phyloP scores from a whole-genome alignment of 345 rosid genomes.

The Noccaea bulbosa region DNA sequence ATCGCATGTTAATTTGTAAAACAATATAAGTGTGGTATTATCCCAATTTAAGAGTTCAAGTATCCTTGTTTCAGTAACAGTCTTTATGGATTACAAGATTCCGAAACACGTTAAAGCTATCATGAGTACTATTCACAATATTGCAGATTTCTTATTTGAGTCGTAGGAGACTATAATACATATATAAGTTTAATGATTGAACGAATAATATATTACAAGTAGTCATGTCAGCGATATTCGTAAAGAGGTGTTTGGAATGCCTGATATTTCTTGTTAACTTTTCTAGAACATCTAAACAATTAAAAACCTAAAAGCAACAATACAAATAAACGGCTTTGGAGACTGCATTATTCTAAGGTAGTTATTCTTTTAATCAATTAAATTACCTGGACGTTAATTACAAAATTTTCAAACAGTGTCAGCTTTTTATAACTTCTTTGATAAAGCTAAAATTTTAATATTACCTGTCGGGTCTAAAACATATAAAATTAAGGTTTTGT shows the following conservation, averaged over 20 bases:
- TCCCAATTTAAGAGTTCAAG: background rate
- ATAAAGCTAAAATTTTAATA: conserved; percentile 12
- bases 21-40: too few species aligned
- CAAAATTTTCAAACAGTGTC: conserved; percentile 26
- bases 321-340: conserved; percentile 19
- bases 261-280: background rate
- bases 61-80: background rate
- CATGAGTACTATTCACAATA: background rate
- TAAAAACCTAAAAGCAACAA: conserved; percentile 1
- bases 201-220: background rate
- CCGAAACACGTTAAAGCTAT: background rate
- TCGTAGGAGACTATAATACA: background rate
- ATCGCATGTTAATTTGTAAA: too few species aligned
- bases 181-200: background rate
- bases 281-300: conserved; percentile 17
- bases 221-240: conserved; percentile 3
- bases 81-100: background rate
- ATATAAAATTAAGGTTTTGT: conserved; percentile 32
- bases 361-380: conserved; percentile 30
- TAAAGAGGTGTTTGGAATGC: conserved; percentile 11
- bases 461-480: conserved; percentile 28
- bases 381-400: conserved; percentile 30
- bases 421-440: conserved; percentile 36
- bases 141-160: background rate
- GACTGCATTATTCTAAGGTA: conserved; percentile 29